phyloP scores from a whole-genome alignment of 768 basidiomycete genomes.

The Tylopilus sp. region DNA sequence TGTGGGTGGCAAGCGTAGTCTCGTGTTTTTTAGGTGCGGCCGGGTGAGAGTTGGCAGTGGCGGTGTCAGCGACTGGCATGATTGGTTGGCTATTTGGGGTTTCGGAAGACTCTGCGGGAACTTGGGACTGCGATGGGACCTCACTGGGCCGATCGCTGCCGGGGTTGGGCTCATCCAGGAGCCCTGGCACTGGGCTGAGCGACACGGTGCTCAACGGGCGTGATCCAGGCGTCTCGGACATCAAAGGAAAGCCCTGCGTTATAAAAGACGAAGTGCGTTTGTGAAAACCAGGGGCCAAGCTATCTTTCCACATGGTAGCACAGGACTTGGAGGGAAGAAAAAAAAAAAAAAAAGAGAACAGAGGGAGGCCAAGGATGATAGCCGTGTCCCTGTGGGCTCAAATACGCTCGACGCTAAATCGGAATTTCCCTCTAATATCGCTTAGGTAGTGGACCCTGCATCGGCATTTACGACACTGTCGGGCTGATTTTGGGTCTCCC shows the following conservation, averaged over 20 bases:
- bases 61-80: neutral
- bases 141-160: neutral
- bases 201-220: slow-evolving; percentile 3
- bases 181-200: slow-evolving; percentile 14
- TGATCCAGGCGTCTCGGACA: neutral
- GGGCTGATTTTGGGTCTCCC: neutral
- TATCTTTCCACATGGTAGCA: slow-evolving; percentile 12
- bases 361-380: neutral
- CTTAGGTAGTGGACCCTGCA: neutral
- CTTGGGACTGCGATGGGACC: neutral
- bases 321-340: neutral
- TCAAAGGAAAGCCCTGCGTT: slow-evolving; percentile 16
- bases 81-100: slow-evolving; percentile 1
- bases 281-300: slow-evolving; percentile 15
- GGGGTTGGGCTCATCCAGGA: neutral
- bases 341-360: neutral
- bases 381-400: neutral
- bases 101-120: too few relatives aligned
- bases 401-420: neutral
- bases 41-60: neutral
- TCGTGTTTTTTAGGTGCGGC: neutral
- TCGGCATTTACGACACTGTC: neutral
- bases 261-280: neutral
- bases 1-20: neutral
- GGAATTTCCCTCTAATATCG: neutral